Percentiles rank a stretch among this genome's conserved stretches.
Evolutionary conservation across 1,139 yeast genomes (phyloP).

Genomic region (Kluyveromyces sp.): DNA sequence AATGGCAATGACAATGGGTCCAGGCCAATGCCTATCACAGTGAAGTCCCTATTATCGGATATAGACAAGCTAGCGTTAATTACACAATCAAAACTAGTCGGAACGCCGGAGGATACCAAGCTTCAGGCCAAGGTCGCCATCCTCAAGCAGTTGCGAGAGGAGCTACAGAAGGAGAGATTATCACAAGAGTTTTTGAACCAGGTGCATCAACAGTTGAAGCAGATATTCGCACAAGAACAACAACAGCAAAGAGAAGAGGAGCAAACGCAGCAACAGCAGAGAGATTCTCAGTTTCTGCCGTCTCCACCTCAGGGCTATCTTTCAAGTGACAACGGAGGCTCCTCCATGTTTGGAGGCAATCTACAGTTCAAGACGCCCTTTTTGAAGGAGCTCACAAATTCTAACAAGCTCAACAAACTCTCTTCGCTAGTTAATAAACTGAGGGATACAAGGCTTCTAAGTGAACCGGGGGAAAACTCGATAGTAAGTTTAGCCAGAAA

Average conservation of each 20-base stretch:
- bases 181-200: constrained; percentile 36
- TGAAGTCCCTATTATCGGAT: constrained; percentile 25
- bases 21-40: constrained; percentile 23
- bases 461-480: constrained; percentile 25
- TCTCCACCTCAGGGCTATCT: constrained; percentile 4
- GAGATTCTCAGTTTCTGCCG: constrained; percentile 8
- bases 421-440: constrained; percentile 22
- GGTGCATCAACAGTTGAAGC: constrained; percentile 39
- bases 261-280: constrained; percentile 20
- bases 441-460: constrained; percentile 20
- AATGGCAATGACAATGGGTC: constrained; percentile 10
- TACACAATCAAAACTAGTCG: constrained; percentile 34
- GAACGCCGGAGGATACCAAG: constrained; percentile 36
- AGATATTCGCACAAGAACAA: constrained; percentile 32
- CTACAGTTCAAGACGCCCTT: constrained; percentile 7
- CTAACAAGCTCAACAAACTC: constrained; percentile 18
- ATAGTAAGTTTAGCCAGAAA: constrained; percentile 24
- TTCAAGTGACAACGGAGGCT: not conserved
- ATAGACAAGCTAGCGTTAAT: constrained; percentile 38
- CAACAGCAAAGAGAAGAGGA: constrained; percentile 25
- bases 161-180: constrained; percentile 32
- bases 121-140: constrained; percentile 33
- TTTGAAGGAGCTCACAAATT: constrained; percentile 3
- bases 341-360: constrained; percentile 5
- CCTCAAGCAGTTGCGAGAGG: constrained; percentile 32